Evolutionary conservation across 192 early-diverging fungal species (phyloP), one percentile per base, ranked within the genome.

Genomic region (Lobosporangium transversale): DNA sequence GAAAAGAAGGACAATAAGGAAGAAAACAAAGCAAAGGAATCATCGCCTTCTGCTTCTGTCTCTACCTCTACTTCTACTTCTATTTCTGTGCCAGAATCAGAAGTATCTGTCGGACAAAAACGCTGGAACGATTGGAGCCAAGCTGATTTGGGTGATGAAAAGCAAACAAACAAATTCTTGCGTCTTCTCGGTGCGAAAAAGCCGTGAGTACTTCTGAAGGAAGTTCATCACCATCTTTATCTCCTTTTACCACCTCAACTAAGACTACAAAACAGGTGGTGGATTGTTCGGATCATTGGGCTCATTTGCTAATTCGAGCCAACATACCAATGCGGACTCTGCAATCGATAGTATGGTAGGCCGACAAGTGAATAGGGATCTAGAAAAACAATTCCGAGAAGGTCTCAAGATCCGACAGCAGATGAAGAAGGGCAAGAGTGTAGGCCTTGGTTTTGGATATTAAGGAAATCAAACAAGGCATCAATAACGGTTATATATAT

Each of bases 51-150:
- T n/a, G 27, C 56, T 15, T 37, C 54, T 33, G 37, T 65, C n/a
- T 70, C 76, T 14, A 14, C 36, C 26, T 24, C 33, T 5, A 37
- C 18, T 14, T 6, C 33, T 4, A 29, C 56, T 44, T 17, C 36
- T 32, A 45, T 55, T 18, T 5, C 37, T 29, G 12, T 31, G 36
- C 23, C 66, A 44, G 21, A 60, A 20, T 35, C 69, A 63, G 43
- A 47, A 31, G 62, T 53, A 35, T 49, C 53, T 9, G 20, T 71
- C 31, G 27, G 45, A 42, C 47, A 61, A 23, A 59, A 79, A 50
- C 55, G 82, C 18, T 90, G 89, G 89, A 90, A 89, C 47, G 84
- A 90, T 55, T 90, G 89, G 89, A 74, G 58, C 18, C 76, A 85
- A 57, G 89, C 89, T 0, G 79, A 82, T 18, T 87, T 90, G 63